phyloP scores from a whole-genome alignment of 1,139 yeast genomes.

The Meyerozyma elateridarum region DNA sequence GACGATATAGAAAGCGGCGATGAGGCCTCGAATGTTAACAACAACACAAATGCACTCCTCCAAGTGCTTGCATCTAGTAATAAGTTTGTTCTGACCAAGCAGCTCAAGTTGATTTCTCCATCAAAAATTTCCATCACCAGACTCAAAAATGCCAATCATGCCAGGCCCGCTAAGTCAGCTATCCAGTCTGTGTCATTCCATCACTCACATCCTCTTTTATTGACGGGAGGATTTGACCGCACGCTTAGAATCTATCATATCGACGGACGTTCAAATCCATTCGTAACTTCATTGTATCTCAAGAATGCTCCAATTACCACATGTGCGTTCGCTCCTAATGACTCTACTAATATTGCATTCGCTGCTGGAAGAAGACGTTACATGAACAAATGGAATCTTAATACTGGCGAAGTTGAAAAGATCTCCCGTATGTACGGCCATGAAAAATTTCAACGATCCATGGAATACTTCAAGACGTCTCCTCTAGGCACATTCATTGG shows the following conservation, averaged over 20 bases:
- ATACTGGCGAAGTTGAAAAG: slow-evolving; percentile 72
- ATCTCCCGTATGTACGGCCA: slow-evolving; percentile 89
- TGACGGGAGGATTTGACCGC: slow-evolving; percentile 91
- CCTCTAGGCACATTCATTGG: slow-evolving; percentile 70
- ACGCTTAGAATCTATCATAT: slow-evolving; percentile 83
- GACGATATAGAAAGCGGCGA: slow-evolving; percentile 26
- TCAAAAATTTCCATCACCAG: slow-evolving; percentile 68
- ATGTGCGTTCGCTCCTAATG: slow-evolving; percentile 58
- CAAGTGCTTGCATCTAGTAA: slow-evolving; percentile 57
- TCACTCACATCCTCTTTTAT: slow-evolving; percentile 72
- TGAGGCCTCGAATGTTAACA: slow-evolving; percentile 29
- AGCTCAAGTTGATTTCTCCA: slow-evolving; percentile 62
- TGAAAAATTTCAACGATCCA: slow-evolving; percentile 77
- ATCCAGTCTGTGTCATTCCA: slow-evolving; percentile 84
- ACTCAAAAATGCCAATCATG: slow-evolving; percentile 79
- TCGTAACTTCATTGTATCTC: slow-evolving; percentile 78
- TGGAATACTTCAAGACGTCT: slow-evolving; percentile 77
- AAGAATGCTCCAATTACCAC: slow-evolving; percentile 76
- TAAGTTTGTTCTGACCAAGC: slow-evolving; percentile 47
- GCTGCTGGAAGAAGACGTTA: slow-evolving; percentile 92
- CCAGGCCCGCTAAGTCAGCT: slow-evolving; percentile 66
- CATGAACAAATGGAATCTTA: slow-evolving; percentile 88
- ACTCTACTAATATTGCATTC: slow-evolving; percentile 45
- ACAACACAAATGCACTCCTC: slow-evolving; percentile 53
- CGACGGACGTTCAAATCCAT: slow-evolving; percentile 81